These are phyloP conservation scores for Rhizopogon rudus DNA, from an alignment of 768 basidiomycete genomes.

Conservation along the genomic window DNA sequence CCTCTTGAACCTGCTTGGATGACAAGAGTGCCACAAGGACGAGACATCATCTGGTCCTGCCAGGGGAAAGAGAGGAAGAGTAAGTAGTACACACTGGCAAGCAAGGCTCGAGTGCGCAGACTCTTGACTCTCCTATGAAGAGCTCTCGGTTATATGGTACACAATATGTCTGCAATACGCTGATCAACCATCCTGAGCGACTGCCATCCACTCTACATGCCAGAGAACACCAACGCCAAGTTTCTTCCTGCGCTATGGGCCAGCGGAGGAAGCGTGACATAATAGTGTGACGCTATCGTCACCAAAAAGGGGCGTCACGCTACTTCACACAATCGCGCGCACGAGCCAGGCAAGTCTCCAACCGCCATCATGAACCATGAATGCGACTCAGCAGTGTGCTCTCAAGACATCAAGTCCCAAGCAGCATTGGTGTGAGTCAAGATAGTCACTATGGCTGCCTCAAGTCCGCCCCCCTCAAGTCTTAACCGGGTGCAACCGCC, in stretches of 20 bases:
- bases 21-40: neutral
- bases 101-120: neutral
- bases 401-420: constrained; percentile 14
- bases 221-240: neutral
- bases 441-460: constrained; percentile 14
- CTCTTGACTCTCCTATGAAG: neutral
- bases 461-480: neutral
- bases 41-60: no score
- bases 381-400: constrained; percentile 25
- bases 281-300: constrained; percentile 16
- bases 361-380: constrained; percentile 18
- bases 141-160: neutral
- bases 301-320: constrained; percentile 25
- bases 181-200: neutral
- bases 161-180: neutral
- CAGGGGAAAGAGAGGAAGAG: neutral
- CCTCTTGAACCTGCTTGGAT: neutral
- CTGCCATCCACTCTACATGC: neutral
- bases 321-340: neutral
- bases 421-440: constrained; percentile 25
- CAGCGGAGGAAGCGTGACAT: constrained; percentile 5
- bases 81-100: neutral
- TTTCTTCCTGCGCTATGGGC: neutral
- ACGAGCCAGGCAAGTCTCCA: constrained; percentile 23
- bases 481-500: constrained; percentile 5